These are phyloP conservation scores for Mycocentrospora acerina DNA, from an alignment of 2,329 filamentous ascomycete species.

Conservation along the genomic window DNA sequence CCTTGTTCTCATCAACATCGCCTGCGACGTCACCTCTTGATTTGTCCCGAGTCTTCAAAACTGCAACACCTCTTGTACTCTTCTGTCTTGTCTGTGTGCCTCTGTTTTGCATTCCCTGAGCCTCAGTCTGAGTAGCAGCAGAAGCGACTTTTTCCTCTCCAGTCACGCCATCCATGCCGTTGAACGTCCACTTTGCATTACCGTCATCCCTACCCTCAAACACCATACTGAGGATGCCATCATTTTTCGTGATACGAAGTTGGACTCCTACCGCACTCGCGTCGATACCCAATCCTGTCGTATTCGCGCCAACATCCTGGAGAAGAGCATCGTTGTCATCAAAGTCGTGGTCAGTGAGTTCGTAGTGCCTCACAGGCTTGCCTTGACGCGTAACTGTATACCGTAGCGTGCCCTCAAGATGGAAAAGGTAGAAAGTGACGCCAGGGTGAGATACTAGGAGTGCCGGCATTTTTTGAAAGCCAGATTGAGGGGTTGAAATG, in stretches of 20 bases:
- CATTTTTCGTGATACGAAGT: conserved; percentile 4
- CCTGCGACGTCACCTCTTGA: too few species aligned
- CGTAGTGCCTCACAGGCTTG: not conserved
- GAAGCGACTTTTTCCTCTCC: not conserved
- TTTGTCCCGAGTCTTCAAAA: too few species aligned
- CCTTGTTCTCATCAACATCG: too few species aligned
- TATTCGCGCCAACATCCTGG: not conserved
- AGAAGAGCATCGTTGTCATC: not conserved
- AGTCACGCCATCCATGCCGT: conserved; percentile 1
- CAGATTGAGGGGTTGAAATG: too few species aligned
- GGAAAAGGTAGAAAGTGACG: conserved; percentile 6
- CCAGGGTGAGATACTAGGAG: conserved; percentile 1
- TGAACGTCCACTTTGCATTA: conserved; percentile 3
- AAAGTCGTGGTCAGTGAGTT: conserved; percentile 4
- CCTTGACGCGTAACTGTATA: conserved; percentile 3
- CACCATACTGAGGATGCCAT: conserved; percentile 3
- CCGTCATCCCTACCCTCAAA: conserved; percentile 5
- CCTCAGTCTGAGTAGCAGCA: conserved; percentile 3
- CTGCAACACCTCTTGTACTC: not conserved
- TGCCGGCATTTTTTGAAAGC: too few species aligned
- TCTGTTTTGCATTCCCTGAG: not conserved
- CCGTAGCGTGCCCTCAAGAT: conserved; percentile 5
- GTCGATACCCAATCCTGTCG: not conserved
- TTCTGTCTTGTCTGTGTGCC: not conserved
- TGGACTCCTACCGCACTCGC: conserved; percentile 5